Evolutionary conservation across 2,329 filamentous ascomycete genomes (phyloP), one percentile per base, ranked within the genome.

Genomic region (Albophoma yamanashiensis): DNA sequence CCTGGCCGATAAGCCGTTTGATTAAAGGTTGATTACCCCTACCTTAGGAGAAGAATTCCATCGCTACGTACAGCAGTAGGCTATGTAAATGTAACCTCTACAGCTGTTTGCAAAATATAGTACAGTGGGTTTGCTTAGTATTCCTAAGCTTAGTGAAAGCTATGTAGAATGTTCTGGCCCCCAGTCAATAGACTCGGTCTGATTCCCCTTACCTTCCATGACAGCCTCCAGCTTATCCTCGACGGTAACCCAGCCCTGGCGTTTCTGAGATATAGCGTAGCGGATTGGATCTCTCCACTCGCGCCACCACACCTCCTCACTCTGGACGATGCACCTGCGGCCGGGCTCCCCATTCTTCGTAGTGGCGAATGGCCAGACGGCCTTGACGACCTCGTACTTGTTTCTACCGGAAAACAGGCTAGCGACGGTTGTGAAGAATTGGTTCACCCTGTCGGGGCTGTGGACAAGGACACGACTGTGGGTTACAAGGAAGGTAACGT

Each of bases 291-390:
- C 64, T 57, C 63, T 66, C 70, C 70, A 73, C 61, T 72, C 76
- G 57, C 72, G 71, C 78, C 81, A 84, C 81, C 82, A 84, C 2
- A 73, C 74, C 66, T 82, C 80, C 68, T 85, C 81, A 60, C 75
- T 80, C 68, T 82, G 79, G n/a, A 84, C 79, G 3, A 75, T 73
- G 63, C 76, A 82, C 58, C 68, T 69, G 56, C 78, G 74, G 15
- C 68, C 76, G n/a, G 63, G 67, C 62, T 79, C 79, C 45, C 73
- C 79, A 64, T 70, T 77, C 66, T 68, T 73, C 4, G 74, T 71
- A 63, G 79, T 79, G 1, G 82, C 82, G 69, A 82, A 84, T 4
- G 81, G 82, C 82, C 82, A 85, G 1, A 84, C 76, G 1, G 77
- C 75, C 67, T 82, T 81, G 56, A 82, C 75, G 3, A 82, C 79